Evolutionary conservation across 1,284 basidiomycete species (phyloP).

Genomic region (Ustilago tritici): DNA sequence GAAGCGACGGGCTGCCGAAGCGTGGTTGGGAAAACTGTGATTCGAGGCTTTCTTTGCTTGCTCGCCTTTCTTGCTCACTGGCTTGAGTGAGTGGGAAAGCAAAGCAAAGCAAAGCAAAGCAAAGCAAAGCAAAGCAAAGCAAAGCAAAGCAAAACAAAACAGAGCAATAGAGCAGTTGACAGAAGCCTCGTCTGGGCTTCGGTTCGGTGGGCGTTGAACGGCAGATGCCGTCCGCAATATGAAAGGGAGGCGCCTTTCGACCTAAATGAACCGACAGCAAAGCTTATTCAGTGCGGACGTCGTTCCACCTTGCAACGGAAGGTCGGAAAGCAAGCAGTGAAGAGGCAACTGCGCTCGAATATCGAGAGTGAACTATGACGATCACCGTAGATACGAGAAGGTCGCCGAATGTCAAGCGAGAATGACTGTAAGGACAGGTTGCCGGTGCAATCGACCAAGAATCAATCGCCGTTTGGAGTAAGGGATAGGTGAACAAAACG

Average conservation of each 20-base stretch:
- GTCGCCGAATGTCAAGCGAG: neutral
- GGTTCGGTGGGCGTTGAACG: slow-evolving; percentile 39
- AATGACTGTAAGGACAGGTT: neutral
- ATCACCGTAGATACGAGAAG: neutral
- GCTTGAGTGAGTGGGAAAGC: neutral
- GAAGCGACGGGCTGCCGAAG: slow-evolving; percentile 5
- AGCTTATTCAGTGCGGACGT: slow-evolving; percentile 25
- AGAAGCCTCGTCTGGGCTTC: slow-evolving; percentile 25
- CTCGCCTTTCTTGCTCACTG: slow-evolving; percentile 9
- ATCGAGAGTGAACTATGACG: neutral
- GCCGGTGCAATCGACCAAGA: neutral
- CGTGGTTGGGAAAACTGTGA: slow-evolving; percentile 16
- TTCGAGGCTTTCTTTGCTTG: slow-evolving; percentile 9
- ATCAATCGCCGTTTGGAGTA: neutral
- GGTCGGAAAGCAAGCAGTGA: neutral
- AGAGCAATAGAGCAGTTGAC: slow-evolving; percentile 1
- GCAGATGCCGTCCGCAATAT: slow-evolving; percentile 39
- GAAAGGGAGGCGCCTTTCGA: slow-evolving; percentile 10
- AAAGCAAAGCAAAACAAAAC: neutral
- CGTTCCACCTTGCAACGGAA: slow-evolving; percentile 12
- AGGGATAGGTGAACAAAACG: neutral
- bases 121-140: neutral
- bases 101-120: slow-evolving; percentile 1
- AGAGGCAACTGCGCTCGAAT: neutral
- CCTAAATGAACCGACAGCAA: slow-evolving; percentile 12